Base-by-base conservation (phyloP, 768 basidiomycete genomes). In the Hemileccinum rubropunctum region DNA sequence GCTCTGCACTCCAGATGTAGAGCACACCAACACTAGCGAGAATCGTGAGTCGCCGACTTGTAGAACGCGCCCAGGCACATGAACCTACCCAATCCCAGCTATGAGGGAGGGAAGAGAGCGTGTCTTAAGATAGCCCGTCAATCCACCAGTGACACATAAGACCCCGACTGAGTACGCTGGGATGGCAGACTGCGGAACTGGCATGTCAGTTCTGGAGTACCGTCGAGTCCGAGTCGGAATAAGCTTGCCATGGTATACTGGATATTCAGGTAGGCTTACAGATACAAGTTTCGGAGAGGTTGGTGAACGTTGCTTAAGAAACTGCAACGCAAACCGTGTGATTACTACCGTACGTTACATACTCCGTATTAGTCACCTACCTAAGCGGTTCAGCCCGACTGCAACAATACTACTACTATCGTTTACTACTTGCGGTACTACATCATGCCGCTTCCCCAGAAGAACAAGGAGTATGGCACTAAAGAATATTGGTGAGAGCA, bases 101-200 rank as follows among this genome's bases (percentile, higher is more conserved):
- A 92, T 81, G 36, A 93, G 66, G 12, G 91, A 92, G 6, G 91
- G 91, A 27, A 92, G 73, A 28, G 89, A 92, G 20, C 84, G 79
- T 52, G 84, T 88, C 57, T 80, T 75, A 7, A 73, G 80, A 54
- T 81, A 90, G 27, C 88, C 91, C 37, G 83, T 81, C 36, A 88
- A 50, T 20, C 91, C 91, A 12, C 91, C 91, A 36, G 86, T 74
- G 56, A 90, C 72, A 66, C 89, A 91, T 54, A 92, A 72, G 47
- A 71, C 77, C 50, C 89, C 87, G 77, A 91, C 88, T 37, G 80
- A 70, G 68, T 83, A 86, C 42, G 89, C 86, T 60, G 90, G 89
- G 71, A 86, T 80, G 37, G 88, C 88, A 69, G 88, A 90, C 88
- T 89, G 59, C 34, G 49, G 58, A 45, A 57, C 54, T 30, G 59